Evolutionary conservation across 2,329 filamentous ascomycete species (phyloP).

Genomic region (Colletotrichum lindemuthianum): DNA sequence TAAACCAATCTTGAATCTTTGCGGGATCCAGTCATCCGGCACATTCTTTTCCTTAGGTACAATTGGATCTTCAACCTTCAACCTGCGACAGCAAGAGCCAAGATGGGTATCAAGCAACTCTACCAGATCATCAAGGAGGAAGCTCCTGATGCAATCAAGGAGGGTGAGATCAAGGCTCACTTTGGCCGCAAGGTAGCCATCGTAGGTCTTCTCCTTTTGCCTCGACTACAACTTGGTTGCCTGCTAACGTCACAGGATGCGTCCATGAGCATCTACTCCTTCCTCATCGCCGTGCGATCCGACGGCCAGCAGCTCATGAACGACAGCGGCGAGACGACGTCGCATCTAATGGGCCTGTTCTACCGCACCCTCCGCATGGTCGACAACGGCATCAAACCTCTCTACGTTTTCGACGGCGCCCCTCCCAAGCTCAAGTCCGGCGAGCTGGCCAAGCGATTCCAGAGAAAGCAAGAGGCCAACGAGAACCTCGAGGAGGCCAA

Average conservation of each 20-base stretch:
- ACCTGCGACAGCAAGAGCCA: conserved; percentile 35
- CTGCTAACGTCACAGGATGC: conserved; percentile 59
- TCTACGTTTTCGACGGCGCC: conserved; percentile 97
- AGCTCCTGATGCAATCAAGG: conserved; percentile 94
- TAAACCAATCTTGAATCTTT: neutral
- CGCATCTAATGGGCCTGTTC: conserved; percentile 99
- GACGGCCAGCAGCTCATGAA: conserved; percentile 96
- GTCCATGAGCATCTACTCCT: conserved; percentile 99
- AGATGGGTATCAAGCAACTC: conserved; percentile 76
- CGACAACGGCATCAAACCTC: conserved; percentile 97
- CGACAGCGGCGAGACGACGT: conserved; percentile 95
- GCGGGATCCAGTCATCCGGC: neutral
- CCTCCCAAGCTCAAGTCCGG: conserved; percentile 98
- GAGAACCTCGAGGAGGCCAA: conserved; percentile 95
- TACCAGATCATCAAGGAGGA: conserved; percentile 89
- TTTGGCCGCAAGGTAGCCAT: conserved; percentile 99
- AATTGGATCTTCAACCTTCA: neutral
- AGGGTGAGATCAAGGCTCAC: conserved; percentile 98
- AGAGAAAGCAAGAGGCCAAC: conserved; percentile 91
- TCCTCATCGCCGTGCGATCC: conserved; percentile 96
- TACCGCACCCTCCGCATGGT: conserved; percentile 98
- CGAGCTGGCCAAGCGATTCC: conserved; percentile 94
- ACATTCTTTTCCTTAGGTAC: neutral
- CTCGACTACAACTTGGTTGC: neutral
- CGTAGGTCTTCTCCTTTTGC: conserved; percentile 62